Base-by-base conservation (phyloP, 306 rosid species). In the Crataegus laevigata region DNA sequence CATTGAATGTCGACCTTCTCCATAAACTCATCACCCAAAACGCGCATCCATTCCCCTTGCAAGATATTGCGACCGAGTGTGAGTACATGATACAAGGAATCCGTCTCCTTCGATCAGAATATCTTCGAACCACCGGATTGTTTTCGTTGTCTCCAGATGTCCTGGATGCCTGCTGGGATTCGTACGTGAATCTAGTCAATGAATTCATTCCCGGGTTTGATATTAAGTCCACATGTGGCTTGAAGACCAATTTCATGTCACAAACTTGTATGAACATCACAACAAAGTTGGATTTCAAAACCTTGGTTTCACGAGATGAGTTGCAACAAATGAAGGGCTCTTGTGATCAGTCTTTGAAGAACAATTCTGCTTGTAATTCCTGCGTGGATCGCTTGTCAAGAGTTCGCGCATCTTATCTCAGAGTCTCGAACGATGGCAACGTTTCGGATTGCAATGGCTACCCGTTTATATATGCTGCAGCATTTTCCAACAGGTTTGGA, bases 381-480 rank as follows among this genome's bases (percentile, higher is more conserved):
- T 81, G 84, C 67, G n/a, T 63, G 47, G 70, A 67, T 15, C 2
- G 30, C 55, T 81, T 66, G 81, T 24, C 40, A n/a, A 21, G 51
- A 13, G 51, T 81, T 17, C 47, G 38, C 2, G 40, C 51, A 3
- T 15, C 66, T 21, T 59, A 81, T 51, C 59, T 76, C 38, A 24
- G 2, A 5, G 71, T 42, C 9, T 29, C 42, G 0, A 2, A 24
- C 1, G 65, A 32, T 34, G 81, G 51, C n/a, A 66, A 66, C n/a
- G 62, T 68, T 29, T 22, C 75, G 13, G 67, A 58, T 36, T 77
- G 78, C 60, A 8, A 26, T 0, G 78, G 66, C 47, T 72, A 77
- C 50, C 84, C 78, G 25, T 81, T 47, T 72, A 67, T 81, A 25
- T 81, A 81, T 60, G 81, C 78, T 6, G 84, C 75, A 12, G 84